These are phyloP conservation scores for Penicillium sp. DNA, from an alignment of 2,329 filamentous ascomycete species.

Conservation along the genomic window DNA sequence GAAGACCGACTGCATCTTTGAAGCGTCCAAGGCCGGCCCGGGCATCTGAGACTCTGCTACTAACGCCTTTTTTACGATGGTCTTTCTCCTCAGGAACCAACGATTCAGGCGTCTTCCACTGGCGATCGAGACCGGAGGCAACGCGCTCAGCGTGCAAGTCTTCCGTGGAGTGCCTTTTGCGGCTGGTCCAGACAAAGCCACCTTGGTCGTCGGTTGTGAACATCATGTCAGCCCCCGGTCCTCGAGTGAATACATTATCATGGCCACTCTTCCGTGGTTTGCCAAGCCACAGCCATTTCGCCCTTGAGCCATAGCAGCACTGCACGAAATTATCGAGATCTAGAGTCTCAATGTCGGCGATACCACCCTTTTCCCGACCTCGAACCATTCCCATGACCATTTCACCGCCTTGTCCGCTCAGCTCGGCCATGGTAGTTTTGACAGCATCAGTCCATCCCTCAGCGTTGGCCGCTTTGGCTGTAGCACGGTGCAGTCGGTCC, in stretches of 20 bases:
- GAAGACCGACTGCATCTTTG: conserved; percentile 72
- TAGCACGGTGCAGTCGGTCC: conserved; percentile 74
- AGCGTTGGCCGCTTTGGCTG: conserved; percentile 82
- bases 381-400: conserved; percentile 94
- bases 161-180: conserved; percentile 42
- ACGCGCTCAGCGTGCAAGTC: conserved; percentile 31
- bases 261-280: conserved; percentile 67
- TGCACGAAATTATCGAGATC: conserved; percentile 82
- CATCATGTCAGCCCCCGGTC: conserved; percentile 40
- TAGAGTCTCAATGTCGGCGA: conserved; percentile 87
- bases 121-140: conserved; percentile 30
- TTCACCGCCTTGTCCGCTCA: conserved; percentile 90
- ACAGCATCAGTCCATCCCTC: conserved; percentile 91
- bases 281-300: conserved; percentile 93
- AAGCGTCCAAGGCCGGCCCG: conserved; percentile 79
- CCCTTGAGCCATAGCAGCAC: conserved; percentile 73
- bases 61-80: conserved; percentile 67
- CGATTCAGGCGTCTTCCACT: conserved; percentile 32
- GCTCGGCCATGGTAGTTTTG: conserved; percentile 89
- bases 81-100: conserved; percentile 39
- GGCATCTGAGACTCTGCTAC: conserved; percentile 74
- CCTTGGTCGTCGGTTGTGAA: conserved; percentile 48
- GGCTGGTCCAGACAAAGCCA: conserved; percentile 46
- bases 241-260: conserved; percentile 31
- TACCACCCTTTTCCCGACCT: conserved; percentile 79